A percentile compares a stretch with the other conserved stretches of the same genome.
Conservation (phyloP, 1,284 basidiomycete genomes). For the Ustilago tritici region DNA sequence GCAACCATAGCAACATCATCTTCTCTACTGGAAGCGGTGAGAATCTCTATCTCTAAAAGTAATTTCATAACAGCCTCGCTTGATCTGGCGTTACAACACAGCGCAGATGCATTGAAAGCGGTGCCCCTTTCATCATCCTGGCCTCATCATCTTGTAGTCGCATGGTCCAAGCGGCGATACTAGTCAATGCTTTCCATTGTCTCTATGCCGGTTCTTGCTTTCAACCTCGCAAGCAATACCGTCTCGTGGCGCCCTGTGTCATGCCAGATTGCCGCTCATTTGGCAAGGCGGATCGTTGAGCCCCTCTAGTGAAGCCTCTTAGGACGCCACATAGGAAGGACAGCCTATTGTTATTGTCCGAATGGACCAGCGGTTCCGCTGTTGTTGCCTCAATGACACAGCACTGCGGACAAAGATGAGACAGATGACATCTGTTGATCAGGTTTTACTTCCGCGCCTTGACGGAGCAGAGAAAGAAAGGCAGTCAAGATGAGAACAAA, state of each 20-base stretch:
- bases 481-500: neutral
- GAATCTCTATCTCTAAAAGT: neutral
- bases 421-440: neutral
- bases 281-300: neutral
- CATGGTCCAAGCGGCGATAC: neutral
- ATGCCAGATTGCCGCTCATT: neutral
- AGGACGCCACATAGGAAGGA: neutral
- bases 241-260: neutral
- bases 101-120: neutral
- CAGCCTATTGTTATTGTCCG: neutral
- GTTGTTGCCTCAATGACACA: neutral
- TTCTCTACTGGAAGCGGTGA: neutral
- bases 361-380: neutral
- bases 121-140: slow-evolving; percentile 1
- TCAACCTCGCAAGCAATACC: neutral
- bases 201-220: neutral
- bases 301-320: neutral
- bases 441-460: neutral
- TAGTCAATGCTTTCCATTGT: neutral
- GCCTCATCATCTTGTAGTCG: neutral
- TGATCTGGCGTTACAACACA: neutral
- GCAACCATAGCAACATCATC: neutral
- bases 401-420: neutral
- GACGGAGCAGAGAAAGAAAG: neutral
- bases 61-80: neutral